These are phyloP conservation scores for Ganoderma sinense DNA, from an alignment of 1,284 basidiomycete genomes.

Conservation along the genomic window DNA sequence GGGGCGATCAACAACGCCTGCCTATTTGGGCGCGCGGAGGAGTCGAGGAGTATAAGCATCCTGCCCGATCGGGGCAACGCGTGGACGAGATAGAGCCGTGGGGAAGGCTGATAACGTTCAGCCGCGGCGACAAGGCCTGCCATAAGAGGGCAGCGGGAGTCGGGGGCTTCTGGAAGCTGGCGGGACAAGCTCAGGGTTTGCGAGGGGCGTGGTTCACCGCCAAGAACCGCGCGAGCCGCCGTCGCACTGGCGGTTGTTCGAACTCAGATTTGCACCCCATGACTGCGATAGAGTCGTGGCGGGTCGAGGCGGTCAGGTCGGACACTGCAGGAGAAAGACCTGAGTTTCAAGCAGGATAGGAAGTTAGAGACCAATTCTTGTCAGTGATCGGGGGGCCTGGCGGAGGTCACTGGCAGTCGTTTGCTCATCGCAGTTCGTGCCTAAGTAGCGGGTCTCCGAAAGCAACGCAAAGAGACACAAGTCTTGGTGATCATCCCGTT, in stretches of 20 bases:
- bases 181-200: not conserved
- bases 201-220: not conserved
- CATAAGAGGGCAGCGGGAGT: not conserved
- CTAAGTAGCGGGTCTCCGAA: not conserved
- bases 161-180: not conserved
- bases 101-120: slow-evolving; percentile 2
- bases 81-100: not conserved
- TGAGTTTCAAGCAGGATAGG: too few relatives aligned
- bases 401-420: not conserved
- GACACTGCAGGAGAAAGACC: too few relatives aligned
- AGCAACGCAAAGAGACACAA: not conserved
- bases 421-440: not conserved
- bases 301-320: not conserved
- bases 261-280: too few relatives aligned
- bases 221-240: not conserved
- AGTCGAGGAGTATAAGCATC: not conserved
- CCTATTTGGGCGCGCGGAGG: slow-evolving; percentile 2
- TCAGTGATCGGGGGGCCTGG: not conserved
- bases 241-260: too few relatives aligned
- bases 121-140: not conserved
- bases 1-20: slow-evolving; percentile 6
- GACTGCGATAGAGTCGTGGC: too few relatives aligned
- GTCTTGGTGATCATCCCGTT: not conserved
- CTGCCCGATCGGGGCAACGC: not conserved
- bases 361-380: not conserved